phyloP scores from a whole-genome alignment of 2,329 filamentous ascomycete species.

The Aspergillus sojae region DNA sequence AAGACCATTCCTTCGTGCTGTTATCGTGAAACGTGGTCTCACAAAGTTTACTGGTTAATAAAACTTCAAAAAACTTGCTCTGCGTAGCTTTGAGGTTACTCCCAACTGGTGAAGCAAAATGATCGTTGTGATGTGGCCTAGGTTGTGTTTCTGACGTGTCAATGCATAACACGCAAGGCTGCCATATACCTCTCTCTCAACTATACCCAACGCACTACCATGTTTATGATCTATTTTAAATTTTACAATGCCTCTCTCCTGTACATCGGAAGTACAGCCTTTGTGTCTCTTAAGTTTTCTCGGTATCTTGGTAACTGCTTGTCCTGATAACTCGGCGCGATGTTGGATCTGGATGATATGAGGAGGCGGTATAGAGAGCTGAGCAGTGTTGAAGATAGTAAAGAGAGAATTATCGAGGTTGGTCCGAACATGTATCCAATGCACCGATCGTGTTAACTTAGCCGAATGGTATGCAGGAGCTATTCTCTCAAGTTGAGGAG shows the following conservation, averaged over 20 bases:
- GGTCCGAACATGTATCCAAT: not conserved
- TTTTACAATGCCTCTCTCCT: not conserved
- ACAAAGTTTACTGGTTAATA: not conserved
- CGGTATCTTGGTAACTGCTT: not conserved
- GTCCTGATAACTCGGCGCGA: not conserved
- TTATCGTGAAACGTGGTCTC: not conserved
- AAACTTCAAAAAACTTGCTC: not conserved
- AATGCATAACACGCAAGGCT: slow-evolving; percentile 1
- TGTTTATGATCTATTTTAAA: not conserved
- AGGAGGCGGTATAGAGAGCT: slow-evolving; percentile 14
- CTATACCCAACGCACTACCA: not conserved
- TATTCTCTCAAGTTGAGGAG: slow-evolving; percentile 13
- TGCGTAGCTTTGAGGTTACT: no score
- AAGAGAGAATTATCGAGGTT: slow-evolving; percentile 22
- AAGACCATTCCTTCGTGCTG: not conserved
- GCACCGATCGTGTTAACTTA: not conserved
- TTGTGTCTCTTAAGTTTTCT: not conserved
- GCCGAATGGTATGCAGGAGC: slow-evolving; percentile 12
- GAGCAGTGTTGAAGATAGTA: slow-evolving; percentile 18
- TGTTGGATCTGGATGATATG: slow-evolving; percentile 9
- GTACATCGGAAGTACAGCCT: not conserved
- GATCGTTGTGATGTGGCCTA: not conserved
- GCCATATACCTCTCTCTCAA: not conserved
- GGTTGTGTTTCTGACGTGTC: not conserved
- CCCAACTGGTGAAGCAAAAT: not conserved